A percentile compares a stretch with the other conserved stretches of the same genome.
These are phyloP conservation scores for Schizophyllum commune DNA, from an alignment of 1,284 basidiomycete species.

Conservation along the genomic window DNA sequence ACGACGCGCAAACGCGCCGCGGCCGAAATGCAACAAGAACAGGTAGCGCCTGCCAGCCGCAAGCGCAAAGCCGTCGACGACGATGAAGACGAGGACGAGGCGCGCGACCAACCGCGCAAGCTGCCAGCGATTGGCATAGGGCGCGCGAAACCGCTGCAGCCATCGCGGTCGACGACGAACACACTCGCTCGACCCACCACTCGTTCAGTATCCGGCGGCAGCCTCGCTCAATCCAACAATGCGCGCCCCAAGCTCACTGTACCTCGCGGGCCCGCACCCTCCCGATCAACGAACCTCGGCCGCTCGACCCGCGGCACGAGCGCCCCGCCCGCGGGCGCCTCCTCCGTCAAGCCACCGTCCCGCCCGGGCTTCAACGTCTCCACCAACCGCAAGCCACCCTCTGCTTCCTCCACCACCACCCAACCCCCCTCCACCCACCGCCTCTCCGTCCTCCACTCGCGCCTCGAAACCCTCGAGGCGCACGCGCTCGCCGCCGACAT, in stretches of 20 bases:
- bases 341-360: background rate
- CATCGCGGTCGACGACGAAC: background rate
- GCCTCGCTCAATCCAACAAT: background rate
- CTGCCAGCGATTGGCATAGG: background rate
- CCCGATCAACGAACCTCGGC: background rate
- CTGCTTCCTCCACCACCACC: conserved; percentile 5
- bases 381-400: conserved; percentile 3
- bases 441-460: background rate
- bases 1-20: background rate
- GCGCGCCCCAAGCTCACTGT: background rate
- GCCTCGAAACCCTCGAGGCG: background rate
- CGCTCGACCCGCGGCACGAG: background rate
- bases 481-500: background rate
- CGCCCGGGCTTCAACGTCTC: background rate
- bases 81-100: background rate
- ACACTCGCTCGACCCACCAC: background rate
- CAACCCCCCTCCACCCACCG: background rate
- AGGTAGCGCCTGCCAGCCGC: background rate
- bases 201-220: background rate
- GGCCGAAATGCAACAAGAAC: background rate
- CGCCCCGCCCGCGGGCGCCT: too few species aligned
- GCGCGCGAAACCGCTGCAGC: background rate
- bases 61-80: background rate
- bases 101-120: background rate
- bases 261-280: too few species aligned